Evolutionary conservation across 208 protist species (phyloP).

Genomic region (Pavlovales sp.): DNA sequence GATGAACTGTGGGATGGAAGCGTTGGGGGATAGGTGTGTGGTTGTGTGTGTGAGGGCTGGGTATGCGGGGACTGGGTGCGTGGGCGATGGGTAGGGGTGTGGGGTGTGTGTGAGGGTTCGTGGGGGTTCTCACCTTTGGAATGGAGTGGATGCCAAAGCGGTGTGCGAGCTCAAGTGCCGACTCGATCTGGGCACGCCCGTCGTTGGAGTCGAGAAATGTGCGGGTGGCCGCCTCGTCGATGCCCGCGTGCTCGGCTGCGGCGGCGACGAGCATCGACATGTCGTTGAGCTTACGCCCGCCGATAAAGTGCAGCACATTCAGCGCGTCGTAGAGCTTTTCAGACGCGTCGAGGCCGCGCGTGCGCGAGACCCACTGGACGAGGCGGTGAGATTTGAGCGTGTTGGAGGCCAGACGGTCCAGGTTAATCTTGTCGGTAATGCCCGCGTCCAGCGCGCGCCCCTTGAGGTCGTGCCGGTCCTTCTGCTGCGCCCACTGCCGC

Average conservation of each 20-base stretch:
- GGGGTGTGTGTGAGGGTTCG: too few relatives aligned
- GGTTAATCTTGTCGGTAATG: constrained; percentile 36
- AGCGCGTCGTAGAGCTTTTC: constrained; percentile 36
- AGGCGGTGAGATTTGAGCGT: constrained; percentile 41
- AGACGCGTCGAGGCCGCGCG: constrained; percentile 5
- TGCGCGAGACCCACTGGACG: constrained; percentile 48
- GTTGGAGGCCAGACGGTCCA: constrained; percentile 38
- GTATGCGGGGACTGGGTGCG: too few relatives aligned
- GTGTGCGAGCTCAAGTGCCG: background rate
- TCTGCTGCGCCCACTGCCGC: constrained; percentile 10
- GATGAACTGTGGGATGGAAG: constrained; percentile 10
- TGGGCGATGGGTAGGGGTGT: too few relatives aligned
- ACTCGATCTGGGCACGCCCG: constrained; percentile 2
- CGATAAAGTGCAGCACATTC: constrained; percentile 36
- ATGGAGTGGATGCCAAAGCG: background rate
- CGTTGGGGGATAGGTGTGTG: too few relatives aligned
- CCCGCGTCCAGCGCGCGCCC: constrained; percentile 36
- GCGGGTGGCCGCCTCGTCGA: background rate
- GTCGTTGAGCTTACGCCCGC: constrained; percentile 36
- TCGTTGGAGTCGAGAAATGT: background rate
- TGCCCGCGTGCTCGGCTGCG: background rate
- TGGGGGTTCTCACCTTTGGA: too few relatives aligned
- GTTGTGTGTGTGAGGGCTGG: too few relatives aligned
- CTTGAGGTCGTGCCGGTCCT: constrained; percentile 35
- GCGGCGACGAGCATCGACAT: constrained; percentile 4